Base-by-base conservation (phyloP, 495 filamentous ascomycete genomes). In the Cetradonia linearis region DNA sequence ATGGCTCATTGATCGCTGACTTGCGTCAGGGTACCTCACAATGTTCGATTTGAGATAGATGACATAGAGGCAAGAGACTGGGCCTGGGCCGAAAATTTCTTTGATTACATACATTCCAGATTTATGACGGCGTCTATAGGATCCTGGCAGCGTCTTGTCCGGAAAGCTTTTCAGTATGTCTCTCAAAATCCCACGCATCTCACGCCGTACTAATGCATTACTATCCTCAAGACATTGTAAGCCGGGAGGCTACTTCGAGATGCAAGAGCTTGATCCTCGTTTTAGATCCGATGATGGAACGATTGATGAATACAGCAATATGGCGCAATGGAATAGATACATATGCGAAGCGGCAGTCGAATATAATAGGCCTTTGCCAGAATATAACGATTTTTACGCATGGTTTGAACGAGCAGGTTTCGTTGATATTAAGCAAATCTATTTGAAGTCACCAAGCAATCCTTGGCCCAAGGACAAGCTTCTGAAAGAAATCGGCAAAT, bases 211-310 rank as follows among this genome's bases (percentile, higher is more conserved):
- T 20, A 16, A 31, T 7, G 9, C 20, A 52, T 36, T n/a, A 6
- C 46, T 56, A 18, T 9, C 23, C 18, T 23, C n/a, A 67, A n/a
- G 76, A 42, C 76, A 83, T 56, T 74, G 83, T 25, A 77, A 79
- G 63, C 83, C 84, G 0, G 83, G 83, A n/a, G 83, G 83, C 36
- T 87, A 78, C 68, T 69, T 86, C 47, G 84, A 87, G 69, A 77
- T 77, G 59, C 81, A 86, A 61, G 85, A 88, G 61, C 63, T 82
- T 30, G 76, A 81, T 56, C 72, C 72, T n/a, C 73, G 73, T n/a
- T 77, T 77, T 5, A 68, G 69, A 56, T 84, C 81, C 63, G 84
- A 88, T 63, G 84, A 87, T 60, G 78, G 71, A 11, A 82, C 81
- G 5, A 77, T 87, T 72, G 70, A 75, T 48, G 70, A 70, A 31